A percentile compares a stretch with the other conserved stretches of the same genome.
These are phyloP conservation scores for Pachyrhizus erosus DNA, from an alignment of 306 rosid genomes.

Conservation along the genomic window DNA sequence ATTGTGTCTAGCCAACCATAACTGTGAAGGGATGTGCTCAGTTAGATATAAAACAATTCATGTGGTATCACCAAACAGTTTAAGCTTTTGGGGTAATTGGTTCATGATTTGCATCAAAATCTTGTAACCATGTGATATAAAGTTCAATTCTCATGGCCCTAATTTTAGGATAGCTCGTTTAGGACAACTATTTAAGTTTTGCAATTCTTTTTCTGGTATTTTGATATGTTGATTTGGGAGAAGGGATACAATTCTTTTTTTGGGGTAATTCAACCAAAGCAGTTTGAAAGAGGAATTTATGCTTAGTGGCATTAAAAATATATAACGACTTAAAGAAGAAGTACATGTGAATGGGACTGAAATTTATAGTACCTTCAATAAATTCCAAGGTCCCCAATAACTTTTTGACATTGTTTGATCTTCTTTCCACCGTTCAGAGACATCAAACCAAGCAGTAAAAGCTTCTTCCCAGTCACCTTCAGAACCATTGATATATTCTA, in stretches of 20 bases:
- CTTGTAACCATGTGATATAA: neutral
- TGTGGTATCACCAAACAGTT: neutral
- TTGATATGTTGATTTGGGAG: conserved; percentile 1
- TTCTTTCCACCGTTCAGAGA: conserved; percentile 69
- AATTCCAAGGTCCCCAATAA: conserved; percentile 82
- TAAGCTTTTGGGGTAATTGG: neutral
- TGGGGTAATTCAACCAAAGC: neutral
- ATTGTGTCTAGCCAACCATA: neutral
- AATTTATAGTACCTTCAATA: conserved; percentile 78
- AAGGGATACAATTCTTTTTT: neutral
- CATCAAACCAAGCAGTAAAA: conserved; percentile 73
- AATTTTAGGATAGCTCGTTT: neutral
- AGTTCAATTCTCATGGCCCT: neutral
- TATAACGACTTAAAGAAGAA: conserved; percentile 1
- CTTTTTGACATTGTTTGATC: conserved; percentile 53
- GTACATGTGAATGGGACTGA: conserved; percentile 29
- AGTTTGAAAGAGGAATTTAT: conserved; percentile 6
- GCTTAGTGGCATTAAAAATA: neutral
- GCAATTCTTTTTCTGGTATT: neutral
- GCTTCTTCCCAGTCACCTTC: conserved; percentile 72
- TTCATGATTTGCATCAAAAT: neutral
- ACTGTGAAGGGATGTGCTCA: neutral
- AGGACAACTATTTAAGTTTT: neutral
- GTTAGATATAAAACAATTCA: neutral
- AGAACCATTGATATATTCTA: conserved; percentile 69